Conservation (phyloP, 345 rosid species). For the Psidium guajava region DNA sequence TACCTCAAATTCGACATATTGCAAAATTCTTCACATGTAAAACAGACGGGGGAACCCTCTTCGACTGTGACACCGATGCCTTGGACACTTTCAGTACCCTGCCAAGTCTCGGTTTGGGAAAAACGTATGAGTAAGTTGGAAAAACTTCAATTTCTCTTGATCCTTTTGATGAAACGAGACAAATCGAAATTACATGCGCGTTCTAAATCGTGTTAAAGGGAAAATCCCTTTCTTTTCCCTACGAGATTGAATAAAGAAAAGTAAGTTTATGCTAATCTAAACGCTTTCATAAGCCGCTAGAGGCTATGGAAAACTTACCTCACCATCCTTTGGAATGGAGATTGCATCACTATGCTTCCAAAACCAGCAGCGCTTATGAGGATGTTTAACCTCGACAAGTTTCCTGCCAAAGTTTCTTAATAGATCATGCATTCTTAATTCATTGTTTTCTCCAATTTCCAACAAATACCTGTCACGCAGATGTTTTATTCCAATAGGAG, state of each 20-base stretch:
- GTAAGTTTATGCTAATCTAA: not conserved
- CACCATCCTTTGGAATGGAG: not conserved
- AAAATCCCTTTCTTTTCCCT: not conserved
- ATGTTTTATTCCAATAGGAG: not conserved
- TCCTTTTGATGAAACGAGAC: not conserved
- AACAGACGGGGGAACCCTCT: not conserved
- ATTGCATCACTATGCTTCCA: not conserved
- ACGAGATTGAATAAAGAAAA: not conserved
- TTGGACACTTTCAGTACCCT: not conserved
- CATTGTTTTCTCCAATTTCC: not conserved
- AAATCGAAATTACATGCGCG: not conserved
- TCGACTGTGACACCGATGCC: not conserved
- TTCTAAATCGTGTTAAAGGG: not conserved
- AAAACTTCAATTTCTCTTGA: not conserved
- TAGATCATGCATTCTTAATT: not conserved
- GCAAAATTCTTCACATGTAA: not conserved
- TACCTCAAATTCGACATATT: not conserved
- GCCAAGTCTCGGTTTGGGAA: not conserved
- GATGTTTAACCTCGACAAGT: not conserved
- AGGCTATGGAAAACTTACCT: not conserved
- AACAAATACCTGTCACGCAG: not conserved
- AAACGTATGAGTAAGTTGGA: not conserved
- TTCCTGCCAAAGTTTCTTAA: not conserved
- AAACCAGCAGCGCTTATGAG: not conserved
- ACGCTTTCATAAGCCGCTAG: not conserved